Conservation (phyloP, 176 grass and related monocot genomes). For the Calamus simplicifolius region DNA sequence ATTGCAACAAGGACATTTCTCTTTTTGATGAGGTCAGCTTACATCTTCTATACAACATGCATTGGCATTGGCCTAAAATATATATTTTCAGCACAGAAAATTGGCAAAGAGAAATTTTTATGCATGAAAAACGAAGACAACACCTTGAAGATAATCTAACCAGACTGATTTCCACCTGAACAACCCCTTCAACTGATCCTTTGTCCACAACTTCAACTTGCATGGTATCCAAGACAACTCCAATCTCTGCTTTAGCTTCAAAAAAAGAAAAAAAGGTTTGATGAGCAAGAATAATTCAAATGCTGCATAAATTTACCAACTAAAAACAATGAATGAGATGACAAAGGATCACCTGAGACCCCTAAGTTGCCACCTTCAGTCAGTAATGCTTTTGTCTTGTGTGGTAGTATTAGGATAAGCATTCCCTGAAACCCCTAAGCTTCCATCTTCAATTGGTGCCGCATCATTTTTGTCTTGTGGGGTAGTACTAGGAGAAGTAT, state of each 20-base stretch:
- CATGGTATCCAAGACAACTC: conserved; percentile 5
- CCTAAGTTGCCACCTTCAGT: not conserved
- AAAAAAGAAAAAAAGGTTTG: not conserved
- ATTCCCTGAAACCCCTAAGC: conserved; percentile 20
- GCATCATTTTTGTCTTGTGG: no score
- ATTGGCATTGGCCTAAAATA: not conserved
- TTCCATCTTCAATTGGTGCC: not conserved
- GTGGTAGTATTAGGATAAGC: not conserved
- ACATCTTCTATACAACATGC: conserved; percentile 34
- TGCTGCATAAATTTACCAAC: no score
- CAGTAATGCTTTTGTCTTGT: not conserved
- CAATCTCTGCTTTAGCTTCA: conserved; percentile 5
- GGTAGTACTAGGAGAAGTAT: not conserved
- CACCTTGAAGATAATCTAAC: not conserved
- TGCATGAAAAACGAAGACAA: not conserved
- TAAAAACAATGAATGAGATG: no score
- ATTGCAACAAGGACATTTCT: no score
- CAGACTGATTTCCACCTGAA: not conserved
- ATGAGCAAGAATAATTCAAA: no score
- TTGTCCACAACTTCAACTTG: not conserved
- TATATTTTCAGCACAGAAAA: conserved; percentile 1
- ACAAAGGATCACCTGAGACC: no score
- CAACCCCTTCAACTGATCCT: not conserved
- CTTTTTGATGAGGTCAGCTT: conserved; percentile 3
- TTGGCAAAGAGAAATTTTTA: conserved; percentile 9